phyloP scores from a whole-genome alignment of 2,329 filamentous ascomycete genomes.

The Clarireedia hainanense region DNA sequence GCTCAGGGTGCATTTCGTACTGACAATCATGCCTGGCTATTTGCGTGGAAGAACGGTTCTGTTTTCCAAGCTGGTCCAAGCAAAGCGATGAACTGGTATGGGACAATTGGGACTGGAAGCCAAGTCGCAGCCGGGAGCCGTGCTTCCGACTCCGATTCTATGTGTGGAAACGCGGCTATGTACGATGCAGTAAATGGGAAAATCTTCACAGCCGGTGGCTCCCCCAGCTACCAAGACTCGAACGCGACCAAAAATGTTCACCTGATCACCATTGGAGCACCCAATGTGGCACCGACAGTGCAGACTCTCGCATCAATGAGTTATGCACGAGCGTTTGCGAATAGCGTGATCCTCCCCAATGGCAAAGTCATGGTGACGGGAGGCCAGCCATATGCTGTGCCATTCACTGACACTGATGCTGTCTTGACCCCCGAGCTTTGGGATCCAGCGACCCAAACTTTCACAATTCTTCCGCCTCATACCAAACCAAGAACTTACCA shows the following conservation, averaged over 20 bases:
- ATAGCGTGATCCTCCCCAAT: constrained; percentile 41
- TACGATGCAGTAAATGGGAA: constrained; percentile 47
- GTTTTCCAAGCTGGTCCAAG: constrained; percentile 23
- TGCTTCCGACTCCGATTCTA: constrained; percentile 39
- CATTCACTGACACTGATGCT: constrained; percentile 38
- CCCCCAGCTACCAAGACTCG: constrained; percentile 37
- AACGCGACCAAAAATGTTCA: constrained; percentile 38
- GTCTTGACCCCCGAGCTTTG: constrained; percentile 39
- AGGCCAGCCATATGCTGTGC: constrained; percentile 36
- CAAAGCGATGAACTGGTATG: constrained; percentile 49
- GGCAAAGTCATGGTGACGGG: constrained; percentile 40
- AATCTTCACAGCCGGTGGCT: constrained; percentile 45
- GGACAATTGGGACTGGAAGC: constrained; percentile 36
- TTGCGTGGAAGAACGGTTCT: constrained; percentile 20
- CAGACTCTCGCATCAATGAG: constrained; percentile 31
- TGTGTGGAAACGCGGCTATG: constrained; percentile 50
- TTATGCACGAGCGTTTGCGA: constrained; percentile 36
- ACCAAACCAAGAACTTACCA: constrained; percentile 42
- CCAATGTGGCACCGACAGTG: constrained; percentile 23
- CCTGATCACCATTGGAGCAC: constrained; percentile 39
- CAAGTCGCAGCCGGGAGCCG: constrained; percentile 36
- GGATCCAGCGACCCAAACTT: constrained; percentile 35
- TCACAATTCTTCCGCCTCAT: constrained; percentile 32
- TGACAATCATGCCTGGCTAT: constrained; percentile 46
- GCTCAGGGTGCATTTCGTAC: constrained; percentile 35